Evolutionary conservation across 2,329 filamentous ascomycete genomes (phyloP).

Genomic region (Tolypocladium tropicale): DNA sequence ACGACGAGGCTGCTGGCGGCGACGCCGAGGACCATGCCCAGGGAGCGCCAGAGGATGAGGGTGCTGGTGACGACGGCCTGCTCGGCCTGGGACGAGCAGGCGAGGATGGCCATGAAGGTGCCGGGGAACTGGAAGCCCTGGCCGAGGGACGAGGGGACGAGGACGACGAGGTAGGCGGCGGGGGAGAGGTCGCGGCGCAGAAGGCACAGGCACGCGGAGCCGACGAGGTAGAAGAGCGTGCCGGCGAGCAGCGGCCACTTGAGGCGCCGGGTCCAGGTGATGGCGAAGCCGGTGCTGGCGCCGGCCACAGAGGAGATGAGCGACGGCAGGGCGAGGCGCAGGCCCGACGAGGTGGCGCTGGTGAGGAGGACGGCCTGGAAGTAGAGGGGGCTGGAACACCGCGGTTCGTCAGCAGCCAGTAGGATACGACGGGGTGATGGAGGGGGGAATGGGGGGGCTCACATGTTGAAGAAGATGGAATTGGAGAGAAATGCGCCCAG

Average conservation of each 20-base stretch:
- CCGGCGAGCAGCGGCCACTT: constrained; percentile 50
- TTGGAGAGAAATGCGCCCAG: constrained; percentile 41
- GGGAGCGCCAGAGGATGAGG: constrained; percentile 58
- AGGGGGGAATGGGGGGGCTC: constrained; percentile 11
- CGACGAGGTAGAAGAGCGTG: constrained; percentile 34
- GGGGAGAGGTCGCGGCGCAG: constrained; percentile 42
- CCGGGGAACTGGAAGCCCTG: constrained; percentile 56
- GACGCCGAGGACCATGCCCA: constrained; percentile 67
- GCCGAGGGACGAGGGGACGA: constrained; percentile 47
- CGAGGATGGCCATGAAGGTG: constrained; percentile 53
- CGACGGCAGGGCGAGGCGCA: constrained; percentile 57
- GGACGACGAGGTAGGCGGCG: constrained; percentile 42
- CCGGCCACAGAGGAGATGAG: constrained; percentile 44
- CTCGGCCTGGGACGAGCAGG: constrained; percentile 46
- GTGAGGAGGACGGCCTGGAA: constrained; percentile 67
- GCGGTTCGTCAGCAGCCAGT: too few species aligned
- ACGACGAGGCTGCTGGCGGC: constrained; percentile 60
- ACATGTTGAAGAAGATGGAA: constrained; percentile 50
- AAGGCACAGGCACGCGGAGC: constrained; percentile 36
- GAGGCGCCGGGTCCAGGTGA: constrained; percentile 47
- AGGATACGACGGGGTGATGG: neutral
- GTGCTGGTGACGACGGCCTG: constrained; percentile 63
- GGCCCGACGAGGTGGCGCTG: constrained; percentile 59
- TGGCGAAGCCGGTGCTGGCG: constrained; percentile 49
- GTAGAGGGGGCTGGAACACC: constrained; percentile 53